Conservation (phyloP, 805 yeast genomes). For the Phaffomyces thermotolerans region DNA sequence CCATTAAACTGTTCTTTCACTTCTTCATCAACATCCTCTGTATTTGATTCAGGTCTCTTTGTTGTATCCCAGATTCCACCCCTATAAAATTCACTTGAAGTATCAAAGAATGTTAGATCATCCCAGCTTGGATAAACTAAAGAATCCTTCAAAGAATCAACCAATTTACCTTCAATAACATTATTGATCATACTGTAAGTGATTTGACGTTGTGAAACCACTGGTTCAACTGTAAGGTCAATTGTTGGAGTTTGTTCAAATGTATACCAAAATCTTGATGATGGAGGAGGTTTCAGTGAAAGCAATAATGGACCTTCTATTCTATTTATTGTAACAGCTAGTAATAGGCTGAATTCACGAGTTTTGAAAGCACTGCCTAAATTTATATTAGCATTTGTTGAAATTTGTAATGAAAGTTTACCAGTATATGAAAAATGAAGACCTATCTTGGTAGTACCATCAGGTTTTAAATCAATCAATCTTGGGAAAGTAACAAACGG, state of each 20-base stretch:
- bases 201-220: conserved; percentile 79
- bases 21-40: conserved; percentile 4
- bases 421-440: conserved; percentile 67
- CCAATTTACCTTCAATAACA: conserved; percentile 67
- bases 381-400: conserved; percentile 72
- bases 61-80: conserved; percentile 87
- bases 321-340: conserved; percentile 60
- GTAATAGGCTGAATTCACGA: conserved; percentile 65
- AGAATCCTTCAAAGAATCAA: conserved; percentile 72
- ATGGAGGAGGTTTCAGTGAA: conserved; percentile 81
- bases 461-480: conserved; percentile 64
- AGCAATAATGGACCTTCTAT: conserved; percentile 69
- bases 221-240: conserved; percentile 76
- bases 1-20: conserved; percentile 5
- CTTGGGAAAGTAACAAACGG: conserved; percentile 75
- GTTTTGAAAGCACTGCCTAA: conserved; percentile 68
- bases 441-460: conserved; percentile 63
- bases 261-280: conserved; percentile 85
- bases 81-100: conserved; percentile 63
- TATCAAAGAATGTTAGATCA: conserved; percentile 65
- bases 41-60: conserved; percentile 14
- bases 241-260: conserved; percentile 74
- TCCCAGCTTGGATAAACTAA: conserved; percentile 87
- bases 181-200: conserved; percentile 74
- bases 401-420: conserved; percentile 62